Base-by-base conservation (phyloP, 2,329 filamentous ascomycete genomes). In the Seiridium cupressi region DNA sequence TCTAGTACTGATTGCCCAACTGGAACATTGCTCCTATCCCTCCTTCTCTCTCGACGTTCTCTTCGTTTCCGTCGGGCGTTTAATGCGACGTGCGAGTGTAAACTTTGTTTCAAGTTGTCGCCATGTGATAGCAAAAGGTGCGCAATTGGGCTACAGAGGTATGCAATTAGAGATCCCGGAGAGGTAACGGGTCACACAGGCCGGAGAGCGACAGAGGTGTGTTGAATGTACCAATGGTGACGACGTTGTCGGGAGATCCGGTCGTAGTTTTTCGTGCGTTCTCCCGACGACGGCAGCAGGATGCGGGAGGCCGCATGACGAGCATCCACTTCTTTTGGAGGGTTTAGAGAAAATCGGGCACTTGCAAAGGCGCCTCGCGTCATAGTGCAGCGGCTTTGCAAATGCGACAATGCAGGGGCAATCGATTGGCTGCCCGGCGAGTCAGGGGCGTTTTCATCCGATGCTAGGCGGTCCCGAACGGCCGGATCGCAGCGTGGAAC, bases 181-280 rank as follows among this genome's bases (percentile, higher is more conserved):
- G 18, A 26, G 18, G 18, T 26, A 26, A 26, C 18, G 18, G 18
- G 18, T 26, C 18, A 26, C 18, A 26, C 18, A 26, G 18, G 18
- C 18, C 18, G 18, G 18, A 26, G 18, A 26, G 18, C 18, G 18
- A 26, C 18, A 26, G 18, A 49, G 38, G 11, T 44, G 42, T 55
- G 38, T 55, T 31, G 13, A 5, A 10, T 18, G 44, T 31, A 48
- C 26, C 3, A 55, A 10, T 5, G 46, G 48, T 54, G 51, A 58
- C 46, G 42, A 49, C 38, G 44, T n/a, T 58, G 13, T 38, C 34
- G 55, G 44, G 46, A 11, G 26, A 32, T 34, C 35, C 59, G 59
- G 59, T 53, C 47, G 34, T 61, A 61, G 44, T 47, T 61, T 58
- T 61, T 61, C 40, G 59, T 47, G 59, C 59, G 59, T 44, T 47